Base-by-base conservation (phyloP, 1,139 yeast species). In the Yamadazyma sp. region DNA sequence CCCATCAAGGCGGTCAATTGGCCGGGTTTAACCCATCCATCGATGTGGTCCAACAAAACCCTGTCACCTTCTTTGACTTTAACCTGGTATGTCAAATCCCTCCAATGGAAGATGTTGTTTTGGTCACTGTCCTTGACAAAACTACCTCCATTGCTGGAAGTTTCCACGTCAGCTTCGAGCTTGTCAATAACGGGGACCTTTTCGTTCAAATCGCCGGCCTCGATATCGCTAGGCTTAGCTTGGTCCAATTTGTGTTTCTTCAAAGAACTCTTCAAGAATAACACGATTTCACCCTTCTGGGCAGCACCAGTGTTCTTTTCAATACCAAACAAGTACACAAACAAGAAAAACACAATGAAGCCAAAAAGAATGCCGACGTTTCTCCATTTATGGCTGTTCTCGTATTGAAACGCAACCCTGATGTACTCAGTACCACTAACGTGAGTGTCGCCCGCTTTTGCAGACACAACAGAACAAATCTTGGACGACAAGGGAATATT, bases 11-110 rank as follows among this genome's bases (percentile, higher is more conserved):
- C 68, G 22, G 68, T 63, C 41, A 63, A 53, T 45, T 62, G 62
- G 37, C 69, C 69, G 10, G 91, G 91, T 55, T 82, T 81, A 34
- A 86, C 92, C 86, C 87, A 86, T 38, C 95, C 95, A 58, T 84
- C 89, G 40, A 86, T 87, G 46, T 77, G 76, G 52, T 77, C 72
- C 56, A 86, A 69, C 50, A 86, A 75, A 31, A 81, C 73, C 52
- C 88, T 72, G n/a, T 77, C 70, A 52, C 77, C 87, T 17, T 62
- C 58, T 56, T 85, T 83, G 53, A 83, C 79, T 52, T 80, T 73
- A 41, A 86, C 83, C 50, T 83, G 85, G 57, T 84, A 86, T 46
- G 87, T 81, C 38, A 86, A 79, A 55, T 85, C 78, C 58, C 78
- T 78, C 95, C 95, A 44, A 17, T 39, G 42, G 39, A 35, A 39